A percentile compares a stretch with the other conserved stretches of the same genome.
These are phyloP conservation scores for Annona cherimola DNA, from an alignment of 164 flowering plant genomes.

Conservation along the genomic window DNA sequence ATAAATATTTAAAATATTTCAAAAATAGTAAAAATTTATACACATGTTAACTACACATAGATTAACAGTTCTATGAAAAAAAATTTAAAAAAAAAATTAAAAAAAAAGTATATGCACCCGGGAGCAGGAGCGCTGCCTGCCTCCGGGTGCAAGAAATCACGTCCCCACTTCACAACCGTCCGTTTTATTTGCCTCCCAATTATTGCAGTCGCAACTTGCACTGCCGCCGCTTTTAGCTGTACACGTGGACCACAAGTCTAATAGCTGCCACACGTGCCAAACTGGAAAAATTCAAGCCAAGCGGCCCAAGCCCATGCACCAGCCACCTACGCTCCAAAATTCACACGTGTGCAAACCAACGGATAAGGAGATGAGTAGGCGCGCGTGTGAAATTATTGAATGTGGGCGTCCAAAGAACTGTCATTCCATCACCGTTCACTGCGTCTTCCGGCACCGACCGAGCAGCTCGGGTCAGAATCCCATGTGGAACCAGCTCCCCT, in stretches of 20 bases:
- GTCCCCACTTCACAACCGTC: background rate
- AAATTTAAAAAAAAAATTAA: too few relatives aligned
- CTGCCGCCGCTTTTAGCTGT: background rate
- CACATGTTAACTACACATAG: too few relatives aligned
- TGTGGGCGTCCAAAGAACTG: background rate
- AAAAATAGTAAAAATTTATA: too few relatives aligned
- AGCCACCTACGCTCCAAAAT: background rate
- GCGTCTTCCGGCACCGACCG: background rate
- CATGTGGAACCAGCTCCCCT: slow-evolving; percentile 63
- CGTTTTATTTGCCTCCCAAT: background rate
- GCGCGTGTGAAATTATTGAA: background rate
- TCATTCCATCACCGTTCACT: background rate
- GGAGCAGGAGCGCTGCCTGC: too few relatives aligned
- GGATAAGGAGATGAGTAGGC: too few relatives aligned
- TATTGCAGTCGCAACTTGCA: background rate
- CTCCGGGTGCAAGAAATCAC: too few relatives aligned
- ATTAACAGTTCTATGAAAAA: too few relatives aligned
- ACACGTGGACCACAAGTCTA: background rate
- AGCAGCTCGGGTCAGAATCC: background rate
- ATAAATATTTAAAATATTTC: too few relatives aligned
- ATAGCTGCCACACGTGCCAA: background rate
- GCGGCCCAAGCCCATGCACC: background rate
- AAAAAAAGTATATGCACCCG: too few relatives aligned
- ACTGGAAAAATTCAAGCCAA: too few relatives aligned
- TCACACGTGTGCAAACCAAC: background rate